Evolutionary conservation across 768 basidiomycete species (phyloP), one percentile per base, ranked within the genome.

Genomic region (Hirschioporus abietinus): DNA sequence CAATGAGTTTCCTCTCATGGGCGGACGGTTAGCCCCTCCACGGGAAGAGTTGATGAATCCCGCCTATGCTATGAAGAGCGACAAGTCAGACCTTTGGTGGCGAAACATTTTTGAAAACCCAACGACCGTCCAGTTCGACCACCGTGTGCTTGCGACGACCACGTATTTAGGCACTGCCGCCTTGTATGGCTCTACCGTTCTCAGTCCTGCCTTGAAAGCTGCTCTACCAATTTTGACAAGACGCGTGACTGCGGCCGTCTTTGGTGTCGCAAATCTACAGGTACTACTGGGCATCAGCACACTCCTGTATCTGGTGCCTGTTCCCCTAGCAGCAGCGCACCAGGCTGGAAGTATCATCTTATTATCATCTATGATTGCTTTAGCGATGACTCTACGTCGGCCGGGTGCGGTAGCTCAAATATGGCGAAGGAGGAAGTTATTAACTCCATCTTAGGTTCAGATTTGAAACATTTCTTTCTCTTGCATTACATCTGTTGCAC

Each of bases 1-100:
- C 79, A 99, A 99, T 74, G 96, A 99, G 74, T 99, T 97, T 79
- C 97, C 97, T 0, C 78, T 90, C 5, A 99, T 99, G 96, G 96
- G 94, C 42, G 95, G 91, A 7, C 84, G 88, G 18, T 76, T 98
- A 18, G 84, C 86, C 3, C 97, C 97, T 2, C 95, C 95, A 0
- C 68, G 80, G 7, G 85, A 89, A 42, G 97, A 99, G 75, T 84
- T 99, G 26, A 86, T 96, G 74, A 88, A 92, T 27, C 73, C 83
- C 0, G 79, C 81, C 7, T 99, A 97, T 75, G 86, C 94, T 7
- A 87, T 88, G 75, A 84, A 76, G 34, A 71, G 78, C 0, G 90
- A 92, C 74, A 80, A 84, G 68, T 86, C 86, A 0, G 95, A 97
- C 73, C 74, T 86, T n/a, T 96, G 91, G 90, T 96, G 95, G 94